These are phyloP conservation scores for Vararia minispora DNA, from an alignment of 768 basidiomycete genomes.

Conservation along the genomic window DNA sequence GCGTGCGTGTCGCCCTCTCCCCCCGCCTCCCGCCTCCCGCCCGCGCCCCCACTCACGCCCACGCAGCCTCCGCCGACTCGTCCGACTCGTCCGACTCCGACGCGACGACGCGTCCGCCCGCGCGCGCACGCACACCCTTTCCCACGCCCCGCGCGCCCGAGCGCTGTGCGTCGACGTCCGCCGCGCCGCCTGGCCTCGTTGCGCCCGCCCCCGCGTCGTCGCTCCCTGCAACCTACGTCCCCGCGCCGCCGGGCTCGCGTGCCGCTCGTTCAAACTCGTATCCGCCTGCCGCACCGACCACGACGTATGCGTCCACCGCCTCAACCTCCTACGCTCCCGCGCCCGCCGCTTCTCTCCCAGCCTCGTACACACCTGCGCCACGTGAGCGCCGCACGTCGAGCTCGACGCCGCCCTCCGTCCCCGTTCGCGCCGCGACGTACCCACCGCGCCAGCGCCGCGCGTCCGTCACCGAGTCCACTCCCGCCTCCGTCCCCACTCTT, in stretches of 20 bases:
- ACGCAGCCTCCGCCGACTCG: constrained; percentile 10
- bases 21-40: background rate
- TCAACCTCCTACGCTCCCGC: background rate
- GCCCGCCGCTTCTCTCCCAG: constrained; percentile 5
- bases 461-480: too few relatives aligned
- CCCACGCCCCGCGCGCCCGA: too few relatives aligned
- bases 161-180: background rate
- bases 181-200: background rate
- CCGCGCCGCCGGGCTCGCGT: too few relatives aligned
- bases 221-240: background rate
- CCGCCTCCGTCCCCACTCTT: too few relatives aligned
- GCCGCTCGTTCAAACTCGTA: background rate
- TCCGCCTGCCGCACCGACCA: background rate
- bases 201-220: background rate
- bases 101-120: constrained; percentile 13
- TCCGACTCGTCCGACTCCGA: constrained; percentile 15
- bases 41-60: background rate
- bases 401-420: background rate
- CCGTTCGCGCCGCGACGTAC: constrained; percentile 4
- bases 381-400: constrained; percentile 4
- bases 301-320: constrained; percentile 1
- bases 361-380: background rate
- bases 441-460: too few relatives aligned
- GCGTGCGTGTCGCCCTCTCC: constrained; percentile 5
- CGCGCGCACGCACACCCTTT: too few relatives aligned